Conservation (phyloP, 1,139 yeast genomes). For the Schwanniomyces etchellsii region DNA sequence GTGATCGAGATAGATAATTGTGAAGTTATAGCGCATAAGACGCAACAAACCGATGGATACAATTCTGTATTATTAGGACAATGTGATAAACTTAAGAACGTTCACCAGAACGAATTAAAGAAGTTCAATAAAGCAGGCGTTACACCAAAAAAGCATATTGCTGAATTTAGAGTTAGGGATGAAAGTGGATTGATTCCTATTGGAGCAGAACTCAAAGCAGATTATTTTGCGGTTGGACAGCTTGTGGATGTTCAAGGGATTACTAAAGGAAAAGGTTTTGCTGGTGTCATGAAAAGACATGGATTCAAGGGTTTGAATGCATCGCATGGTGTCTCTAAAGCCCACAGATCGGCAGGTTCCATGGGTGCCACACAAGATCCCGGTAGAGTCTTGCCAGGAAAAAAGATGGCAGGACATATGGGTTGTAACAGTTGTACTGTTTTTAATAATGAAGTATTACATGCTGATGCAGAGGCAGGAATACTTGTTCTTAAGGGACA, state of each 20-base stretch:
- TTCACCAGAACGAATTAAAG: constrained; percentile 63
- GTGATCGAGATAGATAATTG: constrained; percentile 82
- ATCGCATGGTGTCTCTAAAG: constrained; percentile 90
- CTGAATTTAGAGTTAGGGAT: constrained; percentile 74
- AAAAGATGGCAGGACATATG: constrained; percentile 98
- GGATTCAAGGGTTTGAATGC: constrained; percentile 90
- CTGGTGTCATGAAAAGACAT: constrained; percentile 97
- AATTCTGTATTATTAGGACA: constrained; percentile 86
- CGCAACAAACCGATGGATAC: constrained; percentile 68
- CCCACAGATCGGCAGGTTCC: constrained; percentile 97
- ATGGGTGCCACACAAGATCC: constrained; percentile 95
- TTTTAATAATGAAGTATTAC: constrained; percentile 71
- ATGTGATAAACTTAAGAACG: constrained; percentile 64
- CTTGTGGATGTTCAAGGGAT: constrained; percentile 73
- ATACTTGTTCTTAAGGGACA: constrained; percentile 82
- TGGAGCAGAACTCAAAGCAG: constrained; percentile 78
- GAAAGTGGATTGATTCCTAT: constrained; percentile 62
- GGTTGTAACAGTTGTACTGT: constrained; percentile 73
- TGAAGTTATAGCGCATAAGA: constrained; percentile 75
- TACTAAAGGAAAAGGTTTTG: constrained; percentile 94
- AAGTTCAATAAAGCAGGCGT: constrained; percentile 77
- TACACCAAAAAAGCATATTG: constrained; percentile 71
- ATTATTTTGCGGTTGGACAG: constrained; percentile 80
- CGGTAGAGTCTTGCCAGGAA: constrained; percentile 94
- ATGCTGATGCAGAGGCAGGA: constrained; percentile 76